Evolutionary conservation across 805 yeast genomes (phyloP).

Genomic region (Myxozyma udenii): DNA sequence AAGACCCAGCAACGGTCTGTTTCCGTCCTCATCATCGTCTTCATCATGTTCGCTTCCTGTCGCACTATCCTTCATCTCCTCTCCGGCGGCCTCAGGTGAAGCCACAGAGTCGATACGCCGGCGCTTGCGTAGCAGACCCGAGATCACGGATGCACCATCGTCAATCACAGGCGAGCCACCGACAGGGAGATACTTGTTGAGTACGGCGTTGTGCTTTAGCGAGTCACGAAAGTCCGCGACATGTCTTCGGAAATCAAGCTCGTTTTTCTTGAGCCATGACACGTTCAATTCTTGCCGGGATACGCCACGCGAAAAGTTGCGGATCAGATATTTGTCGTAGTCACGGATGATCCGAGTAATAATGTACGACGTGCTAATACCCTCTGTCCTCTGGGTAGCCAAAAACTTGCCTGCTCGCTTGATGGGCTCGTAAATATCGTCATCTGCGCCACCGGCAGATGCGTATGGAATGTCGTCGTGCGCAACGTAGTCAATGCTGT

Average conservation of each 20-base stretch:
- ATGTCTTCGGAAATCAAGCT: slow-evolving; percentile 87
- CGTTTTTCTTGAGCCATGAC: slow-evolving; percentile 96
- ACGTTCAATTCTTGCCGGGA: slow-evolving; percentile 94
- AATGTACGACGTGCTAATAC: slow-evolving; percentile 91
- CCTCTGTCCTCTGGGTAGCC: slow-evolving; percentile 94
- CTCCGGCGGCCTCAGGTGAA: too few species aligned
- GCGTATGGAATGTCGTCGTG: slow-evolving; percentile 97
- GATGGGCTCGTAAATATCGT: slow-evolving; percentile 86
- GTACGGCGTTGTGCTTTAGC: slow-evolving; percentile 74
- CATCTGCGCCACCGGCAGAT: slow-evolving; percentile 66
- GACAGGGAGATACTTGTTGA: slow-evolving; percentile 62
- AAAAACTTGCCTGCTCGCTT: slow-evolving; percentile 87
- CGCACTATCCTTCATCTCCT: too few species aligned
- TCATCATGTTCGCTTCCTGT: slow-evolving; percentile 13
- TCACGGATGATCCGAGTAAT: slow-evolving; percentile 93
- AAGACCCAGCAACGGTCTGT: slow-evolving; percentile 16
- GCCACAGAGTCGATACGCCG: slow-evolving; percentile 1
- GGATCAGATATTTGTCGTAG: slow-evolving; percentile 92
- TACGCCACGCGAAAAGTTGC: slow-evolving; percentile 97
- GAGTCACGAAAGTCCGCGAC: slow-evolving; percentile 82
- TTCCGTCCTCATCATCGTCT: slow-evolving; percentile 25
- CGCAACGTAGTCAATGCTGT: slow-evolving; percentile 91
- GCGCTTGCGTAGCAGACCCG: slow-evolving; percentile 19
- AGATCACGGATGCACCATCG: slow-evolving; percentile 26
- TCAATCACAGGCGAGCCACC: slow-evolving; percentile 12